Conservation (phyloP, 2,329 filamentous ascomycete genomes). For the Microsporum ferrugineum region DNA sequence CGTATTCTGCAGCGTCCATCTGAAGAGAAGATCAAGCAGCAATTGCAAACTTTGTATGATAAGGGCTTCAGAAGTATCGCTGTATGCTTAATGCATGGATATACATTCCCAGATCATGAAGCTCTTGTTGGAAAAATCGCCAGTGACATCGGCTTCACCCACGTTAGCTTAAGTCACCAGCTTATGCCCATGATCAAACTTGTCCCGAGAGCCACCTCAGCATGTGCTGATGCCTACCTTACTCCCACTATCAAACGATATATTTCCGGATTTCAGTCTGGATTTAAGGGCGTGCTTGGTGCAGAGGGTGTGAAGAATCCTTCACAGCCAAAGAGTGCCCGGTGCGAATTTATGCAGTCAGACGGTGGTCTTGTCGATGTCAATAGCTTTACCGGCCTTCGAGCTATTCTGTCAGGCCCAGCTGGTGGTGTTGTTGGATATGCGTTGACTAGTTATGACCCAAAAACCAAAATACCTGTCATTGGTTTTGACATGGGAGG, state of each 20-base stretch:
- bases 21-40: constrained; percentile 42
- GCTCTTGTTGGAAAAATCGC: constrained; percentile 64
- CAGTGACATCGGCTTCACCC: constrained; percentile 66
- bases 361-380: constrained; percentile 53
- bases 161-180: constrained; percentile 70
- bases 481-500: constrained; percentile 94
- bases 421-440: constrained; percentile 92
- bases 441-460: constrained; percentile 76
- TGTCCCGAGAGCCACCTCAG: constrained; percentile 62
- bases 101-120: constrained; percentile 82
- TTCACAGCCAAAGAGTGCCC: constrained; percentile 53
- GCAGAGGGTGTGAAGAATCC: constrained; percentile 60
- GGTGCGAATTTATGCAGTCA: constrained; percentile 92
- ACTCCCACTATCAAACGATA: constrained; percentile 71
- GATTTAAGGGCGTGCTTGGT: constrained; percentile 71
- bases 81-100: constrained; percentile 84
- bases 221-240: constrained; percentile 68
- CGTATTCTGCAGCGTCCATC: constrained; percentile 53
- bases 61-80: constrained; percentile 69
- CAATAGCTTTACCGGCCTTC: constrained; percentile 61
- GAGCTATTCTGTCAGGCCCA: constrained; percentile 77
- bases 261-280: constrained; percentile 62
- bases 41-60: constrained; percentile 57
- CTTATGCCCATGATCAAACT: constrained; percentile 85
- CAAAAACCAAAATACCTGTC: constrained; percentile 63